These are phyloP conservation scores for Candida multigemmis DNA, from an alignment of 805 yeast species.

Conservation along the genomic window DNA sequence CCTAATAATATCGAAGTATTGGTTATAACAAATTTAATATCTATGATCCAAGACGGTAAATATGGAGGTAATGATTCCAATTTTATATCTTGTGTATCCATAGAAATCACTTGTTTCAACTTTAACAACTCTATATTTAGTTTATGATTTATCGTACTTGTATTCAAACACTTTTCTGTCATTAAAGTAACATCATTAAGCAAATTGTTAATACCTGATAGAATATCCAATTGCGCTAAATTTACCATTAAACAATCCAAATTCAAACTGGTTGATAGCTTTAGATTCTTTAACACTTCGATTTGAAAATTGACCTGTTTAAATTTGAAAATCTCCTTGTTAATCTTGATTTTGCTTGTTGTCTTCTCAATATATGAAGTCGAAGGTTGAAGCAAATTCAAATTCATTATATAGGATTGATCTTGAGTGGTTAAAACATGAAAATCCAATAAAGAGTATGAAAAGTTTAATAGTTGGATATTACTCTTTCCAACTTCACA, in stretches of 20 bases:
- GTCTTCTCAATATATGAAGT: constrained; percentile 19
- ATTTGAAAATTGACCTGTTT: constrained; percentile 10
- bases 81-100: neutral
- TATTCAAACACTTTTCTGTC: constrained; percentile 13
- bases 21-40: constrained; percentile 9
- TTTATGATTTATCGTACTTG: constrained; percentile 18
- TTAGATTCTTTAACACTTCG: constrained; percentile 18
- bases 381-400: constrained; percentile 24
- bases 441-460: constrained; percentile 25
- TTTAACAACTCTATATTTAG: constrained; percentile 14
- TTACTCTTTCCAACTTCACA: constrained; percentile 3
- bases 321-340: constrained; percentile 14
- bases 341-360: constrained; percentile 1
- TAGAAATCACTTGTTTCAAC: constrained; percentile 3
- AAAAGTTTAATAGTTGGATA: constrained; percentile 16
- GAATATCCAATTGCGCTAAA: constrained; percentile 18
- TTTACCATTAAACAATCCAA: constrained; percentile 13
- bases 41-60: constrained; percentile 27
- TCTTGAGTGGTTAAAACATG: constrained; percentile 20
- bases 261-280: constrained; percentile 11
- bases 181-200: constrained; percentile 15
- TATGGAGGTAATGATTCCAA: too few relatives aligned
- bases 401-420: constrained; percentile 23
- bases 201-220: constrained; percentile 21
- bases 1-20: constrained; percentile 17